Conservation (phyloP, 768 basidiomycete species). For the Hortiboletus campestris region DNA sequence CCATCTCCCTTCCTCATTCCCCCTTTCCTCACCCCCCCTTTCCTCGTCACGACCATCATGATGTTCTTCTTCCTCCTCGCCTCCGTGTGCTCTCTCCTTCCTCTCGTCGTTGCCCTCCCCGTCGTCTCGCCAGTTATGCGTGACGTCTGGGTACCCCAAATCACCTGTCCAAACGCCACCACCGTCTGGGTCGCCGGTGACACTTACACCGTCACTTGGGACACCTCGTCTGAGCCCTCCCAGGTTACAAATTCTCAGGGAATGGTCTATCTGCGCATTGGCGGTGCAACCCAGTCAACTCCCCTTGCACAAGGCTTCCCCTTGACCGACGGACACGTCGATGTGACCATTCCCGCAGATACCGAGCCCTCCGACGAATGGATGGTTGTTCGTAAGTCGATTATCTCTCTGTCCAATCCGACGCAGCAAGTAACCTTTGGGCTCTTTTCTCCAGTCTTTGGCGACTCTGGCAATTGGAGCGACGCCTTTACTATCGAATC, state of each 20-base stretch:
- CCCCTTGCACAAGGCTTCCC: conserved; percentile 41
- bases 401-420: not conserved
- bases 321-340: conserved; percentile 34
- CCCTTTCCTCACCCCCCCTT: not conserved
- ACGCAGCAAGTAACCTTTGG: not conserved
- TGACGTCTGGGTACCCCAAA: conserved; percentile 49
- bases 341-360: conserved; percentile 40
- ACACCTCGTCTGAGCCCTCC: conserved; percentile 38
- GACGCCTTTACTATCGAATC: conserved; percentile 41
- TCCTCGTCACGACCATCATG: conserved; percentile 19
- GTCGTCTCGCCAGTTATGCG: conserved; percentile 21
- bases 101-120: conserved; percentile 34
- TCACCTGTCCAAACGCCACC: conserved; percentile 36
- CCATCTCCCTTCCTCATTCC: not conserved
- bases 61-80: conserved; percentile 19
- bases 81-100: conserved; percentile 18
- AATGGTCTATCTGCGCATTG: conserved; percentile 41
- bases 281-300: conserved; percentile 24
- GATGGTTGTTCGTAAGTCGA: conserved; percentile 43
- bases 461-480: conserved; percentile 54
- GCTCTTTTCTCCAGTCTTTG: conserved; percentile 39
- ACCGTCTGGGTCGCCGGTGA: conserved; percentile 43
- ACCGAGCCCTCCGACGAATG: conserved; percentile 40
- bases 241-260: conserved; percentile 51
- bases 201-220: conserved; percentile 46